Conservation (phyloP, 495 filamentous ascomycete genomes). For the Venustampulla echinocandica region DNA sequence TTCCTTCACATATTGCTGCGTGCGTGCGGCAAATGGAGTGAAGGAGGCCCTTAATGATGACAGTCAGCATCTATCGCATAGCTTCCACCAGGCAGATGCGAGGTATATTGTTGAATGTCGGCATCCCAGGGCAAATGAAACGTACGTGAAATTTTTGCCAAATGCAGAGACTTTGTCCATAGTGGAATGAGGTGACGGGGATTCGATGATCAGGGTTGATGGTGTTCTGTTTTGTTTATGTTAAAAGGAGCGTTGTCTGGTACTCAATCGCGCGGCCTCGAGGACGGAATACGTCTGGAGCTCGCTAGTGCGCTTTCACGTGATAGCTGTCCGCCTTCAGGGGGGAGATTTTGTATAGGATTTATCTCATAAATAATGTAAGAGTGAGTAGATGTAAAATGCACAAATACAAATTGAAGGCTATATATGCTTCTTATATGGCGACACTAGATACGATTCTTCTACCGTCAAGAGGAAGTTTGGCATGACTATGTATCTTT, state of each 20-base stretch:
- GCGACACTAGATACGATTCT: too few relatives aligned
- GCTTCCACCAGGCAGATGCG: slow-evolving; percentile 14
- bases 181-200: slow-evolving; percentile 2
- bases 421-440: too few relatives aligned
- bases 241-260: neutral
- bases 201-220: slow-evolving; percentile 6
- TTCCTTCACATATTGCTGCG: slow-evolving; percentile 94
- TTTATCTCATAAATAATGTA: too few relatives aligned
- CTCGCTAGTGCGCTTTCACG: neutral
- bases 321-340: too few relatives aligned
- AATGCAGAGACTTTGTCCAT: slow-evolving; percentile 39
- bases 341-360: too few relatives aligned
- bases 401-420: too few relatives aligned
- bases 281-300: too few relatives aligned
- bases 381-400: too few relatives aligned
- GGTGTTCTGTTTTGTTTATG: slow-evolving; percentile 8
- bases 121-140: slow-evolving; percentile 8
- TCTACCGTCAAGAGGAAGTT: too few relatives aligned
- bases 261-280: neutral
- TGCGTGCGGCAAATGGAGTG: slow-evolving; percentile 86
- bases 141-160: slow-evolving; percentile 66
- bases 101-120: slow-evolving; percentile 5
- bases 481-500: too few relatives aligned
- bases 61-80: slow-evolving; percentile 12
- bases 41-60: slow-evolving; percentile 48